Base-by-base conservation (phyloP, 2,329 filamentous ascomycete species). In the Cladosporium sp. region DNA sequence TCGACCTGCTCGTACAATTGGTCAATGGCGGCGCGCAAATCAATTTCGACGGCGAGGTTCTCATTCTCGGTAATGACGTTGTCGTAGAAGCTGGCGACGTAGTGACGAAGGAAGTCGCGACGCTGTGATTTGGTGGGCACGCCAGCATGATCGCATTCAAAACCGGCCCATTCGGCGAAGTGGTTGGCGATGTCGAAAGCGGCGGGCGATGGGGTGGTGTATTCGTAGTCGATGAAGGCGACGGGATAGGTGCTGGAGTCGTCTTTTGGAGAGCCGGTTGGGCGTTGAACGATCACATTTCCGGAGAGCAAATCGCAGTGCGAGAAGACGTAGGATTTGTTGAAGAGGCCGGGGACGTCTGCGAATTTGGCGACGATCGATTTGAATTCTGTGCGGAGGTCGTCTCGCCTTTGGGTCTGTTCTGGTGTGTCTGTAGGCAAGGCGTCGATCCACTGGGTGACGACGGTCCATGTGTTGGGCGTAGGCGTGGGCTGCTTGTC, bases 141-240 rank as follows among this genome's bases (percentile, higher is more conserved):
- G 65, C 88, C 87, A 68, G 78, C 84, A 77, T 89, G 92, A 74
- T 97, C 92, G 79, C 94, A 99, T 68, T 96, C 91, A 70, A 97
- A 97, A 59, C 94, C 94, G 61, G 88, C 92, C 93, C 94, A 99
- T 77, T 99, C 94, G 50, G 94, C 92, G 72, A 99, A 96, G 79
- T 99, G 94, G 77, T 99, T 99, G 52, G 93, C 88, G 66, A 99
- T 87, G 73, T 99, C 94, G 75, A 99, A 99, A 1, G 93, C 92
- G 3, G 92, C 92, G 1, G 93, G 93, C 0, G 92, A 93, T 2
- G 94, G 92, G 4, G 91, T 94, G 14, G 92, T 92, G 75, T 99
- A 99, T 75, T 99, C 94, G 78, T 97, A 99, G 76, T 99, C 94
- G 73, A 99, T 99, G 76, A 99, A 97, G 70, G 84, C 84, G 58